Conservation (phyloP, 2,329 filamentous ascomycete genomes). For the Fusarium sp. region DNA sequence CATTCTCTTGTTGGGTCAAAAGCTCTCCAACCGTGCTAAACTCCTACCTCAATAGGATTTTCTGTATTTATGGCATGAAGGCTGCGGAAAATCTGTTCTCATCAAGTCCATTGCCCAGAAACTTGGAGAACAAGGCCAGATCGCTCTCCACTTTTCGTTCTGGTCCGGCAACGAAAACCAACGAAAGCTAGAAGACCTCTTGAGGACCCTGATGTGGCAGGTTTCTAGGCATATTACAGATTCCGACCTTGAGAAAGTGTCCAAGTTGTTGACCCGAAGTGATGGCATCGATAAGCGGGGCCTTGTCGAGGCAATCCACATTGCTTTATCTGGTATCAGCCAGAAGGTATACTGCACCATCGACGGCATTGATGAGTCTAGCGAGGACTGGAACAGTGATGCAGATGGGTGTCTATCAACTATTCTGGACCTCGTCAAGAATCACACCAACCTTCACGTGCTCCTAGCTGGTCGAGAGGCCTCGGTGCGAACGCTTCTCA, state of each 20-base stretch:
- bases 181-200: not conserved
- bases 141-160: not conserved
- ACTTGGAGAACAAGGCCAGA: not conserved
- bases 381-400: not conserved
- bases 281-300: not conserved
- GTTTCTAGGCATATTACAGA: accelerated
- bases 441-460: accelerated
- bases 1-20: not conserved
- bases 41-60: accelerated
- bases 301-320: not conserved
- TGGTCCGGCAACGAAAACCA: not conserved
- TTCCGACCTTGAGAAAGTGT: accelerated
- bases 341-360: not conserved
- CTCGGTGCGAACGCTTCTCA: not conserved
- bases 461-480: not conserved
- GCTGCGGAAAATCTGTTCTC: not conserved
- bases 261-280: accelerated
- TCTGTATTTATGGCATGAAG: not conserved
- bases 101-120: not conserved
- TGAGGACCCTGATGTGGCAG: not conserved
- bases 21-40: accelerated
- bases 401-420: not conserved
- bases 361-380: not conserved
- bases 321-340: not conserved
- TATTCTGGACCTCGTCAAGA: not conserved